Percentiles rank a stretch among this genome's conserved stretches.
Evolutionary conservation across 192 early-diverging fungal genomes (phyloP).

Genomic region (Glomus cerebriforme): DNA sequence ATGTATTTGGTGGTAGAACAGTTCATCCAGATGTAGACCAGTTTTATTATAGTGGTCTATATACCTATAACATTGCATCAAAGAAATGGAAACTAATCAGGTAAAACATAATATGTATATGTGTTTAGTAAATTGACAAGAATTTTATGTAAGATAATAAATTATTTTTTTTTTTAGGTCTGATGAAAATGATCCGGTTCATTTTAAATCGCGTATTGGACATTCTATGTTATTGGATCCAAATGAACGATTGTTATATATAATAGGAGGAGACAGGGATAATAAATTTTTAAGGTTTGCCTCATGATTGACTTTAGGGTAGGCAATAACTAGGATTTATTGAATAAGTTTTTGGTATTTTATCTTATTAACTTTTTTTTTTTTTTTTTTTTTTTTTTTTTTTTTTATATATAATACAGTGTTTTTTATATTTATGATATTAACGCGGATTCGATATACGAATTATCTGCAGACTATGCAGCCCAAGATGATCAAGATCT

Average conservation of each 20-base stretch:
- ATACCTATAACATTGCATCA: conserved; percentile 69
- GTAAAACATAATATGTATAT: conserved; percentile 50
- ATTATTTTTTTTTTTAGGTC: conserved; percentile 12
- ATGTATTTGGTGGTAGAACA: conserved; percentile 89
- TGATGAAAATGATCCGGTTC: conserved; percentile 41
- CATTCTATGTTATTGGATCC: conserved; percentile 89
- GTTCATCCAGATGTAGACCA: conserved; percentile 65
- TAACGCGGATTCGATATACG: conserved; percentile 74
- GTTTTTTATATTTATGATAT: conserved; percentile 88
- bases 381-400: too few relatives aligned
- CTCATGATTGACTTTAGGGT: neutral
- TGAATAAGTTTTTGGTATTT: neutral
- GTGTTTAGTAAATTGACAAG: conserved; percentile 30
- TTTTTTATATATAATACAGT: conserved; percentile 35
- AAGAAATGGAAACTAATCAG: conserved; percentile 78
- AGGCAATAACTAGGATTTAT: neutral
- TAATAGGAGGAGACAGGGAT: conserved; percentile 88
- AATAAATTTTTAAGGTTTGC: conserved; percentile 63
- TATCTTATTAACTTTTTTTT: neutral
- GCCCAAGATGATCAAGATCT: conserved; percentile 73
- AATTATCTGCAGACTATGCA: conserved; percentile 74
- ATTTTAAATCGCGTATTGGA: conserved; percentile 84
- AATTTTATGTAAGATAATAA: conserved; percentile 3
- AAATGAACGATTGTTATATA: conserved; percentile 58
- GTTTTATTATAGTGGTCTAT: conserved; percentile 85